Base-by-base conservation (phyloP, 2,329 filamentous ascomycete species). In the Pseudonectria buxi region DNA sequence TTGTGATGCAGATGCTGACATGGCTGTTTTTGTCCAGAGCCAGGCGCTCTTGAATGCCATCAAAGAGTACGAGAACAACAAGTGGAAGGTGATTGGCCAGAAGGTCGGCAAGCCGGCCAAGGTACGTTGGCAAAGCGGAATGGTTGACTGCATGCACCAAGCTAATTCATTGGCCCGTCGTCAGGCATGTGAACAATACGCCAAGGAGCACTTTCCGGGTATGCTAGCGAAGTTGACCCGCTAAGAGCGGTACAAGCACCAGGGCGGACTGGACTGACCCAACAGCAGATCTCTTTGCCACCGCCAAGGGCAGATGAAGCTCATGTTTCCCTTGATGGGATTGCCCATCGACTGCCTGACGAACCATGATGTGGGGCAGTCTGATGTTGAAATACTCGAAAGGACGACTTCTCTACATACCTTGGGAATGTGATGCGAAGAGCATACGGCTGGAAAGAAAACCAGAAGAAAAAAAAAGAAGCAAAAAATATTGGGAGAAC, bases 91-190 rank as follows among this genome's bases (percentile, higher is more conserved):
- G 16, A 96, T 96, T 57, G 92, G 92, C 25, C 82, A 86, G 61
- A 96, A 96, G 64, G 87, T 98, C 51, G 88, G 89, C 55, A 98
- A 98, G 67, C 92, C 92, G 32, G 92, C 92, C 50, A 98, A 98
- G 80, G 59, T 62, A 59, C 10, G 34, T 7, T 31, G 25, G 5
- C 7, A 7, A 14, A 12, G n/a, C n/a, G n/a, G n/a, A n/a, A n/a
- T n/a, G n/a, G n/a, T n/a, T n/a, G n/a, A n/a, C n/a, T n/a, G n/a
- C n/a, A n/a, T n/a, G n/a, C n/a, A n/a, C n/a, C n/a, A n/a, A n/a
- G n/a, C n/a, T n/a, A n/a, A n/a, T n/a, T n/a, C n/a, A n/a, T n/a
- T 18, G 13, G 33, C 24, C 16, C 26, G 16, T 28, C 22, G 14
- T 12, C 24, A 62, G 59, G 71, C 71, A 16, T 74, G 71, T 43